Evolutionary conservation across 106 monocot species (phyloP), one percentile per base, ranked within the genome.

Genomic region (Dioscorea alata): DNA sequence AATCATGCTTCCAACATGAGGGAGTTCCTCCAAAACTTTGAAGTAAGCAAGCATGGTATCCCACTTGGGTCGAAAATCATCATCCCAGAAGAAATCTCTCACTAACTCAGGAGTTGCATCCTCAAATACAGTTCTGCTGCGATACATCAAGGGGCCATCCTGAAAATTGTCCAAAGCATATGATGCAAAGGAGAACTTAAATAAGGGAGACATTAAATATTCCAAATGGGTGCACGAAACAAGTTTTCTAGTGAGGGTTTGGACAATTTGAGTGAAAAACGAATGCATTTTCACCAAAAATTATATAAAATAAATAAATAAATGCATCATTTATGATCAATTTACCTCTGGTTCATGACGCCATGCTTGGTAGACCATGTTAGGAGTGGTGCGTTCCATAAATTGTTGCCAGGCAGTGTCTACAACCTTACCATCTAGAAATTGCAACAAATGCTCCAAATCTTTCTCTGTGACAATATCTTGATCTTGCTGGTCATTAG

Each of bases 41-140:
- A 68, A 83, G 70, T 89, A 78, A 25, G 70, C 76, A 70, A 97
- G 96, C 96, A 97, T 97, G 50, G 78, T 68, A 81, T 97, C 92
- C 96, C 96, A 97, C 63, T 97, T 89, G 7, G 73, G 68, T 31
- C 96, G 79, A 73, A 97, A 97, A 64, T 89, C 91, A 72, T 89
- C 92, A 70, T 97, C 96, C 96, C 96, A 97, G 61, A 97, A 97
- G 76, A 97, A 97, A 76, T 97, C 96, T 61, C 87, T 86, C 23
- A 97, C 92, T 66, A 97, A 68, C 69, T 97, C 96, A 64, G 96
- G 89, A 65, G 79, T 87, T 57, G 86, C 92, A 77, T 97, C 96
- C 82, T 97, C 96, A 75, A 97, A 97, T 34, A 92, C 76, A 23
- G 96, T 97, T 77, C 76, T 76, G 63, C 92, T 92, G 59, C 86